phyloP scores from a whole-genome alignment of 352 stramenopile species.

The Phytophthora constricta region DNA sequence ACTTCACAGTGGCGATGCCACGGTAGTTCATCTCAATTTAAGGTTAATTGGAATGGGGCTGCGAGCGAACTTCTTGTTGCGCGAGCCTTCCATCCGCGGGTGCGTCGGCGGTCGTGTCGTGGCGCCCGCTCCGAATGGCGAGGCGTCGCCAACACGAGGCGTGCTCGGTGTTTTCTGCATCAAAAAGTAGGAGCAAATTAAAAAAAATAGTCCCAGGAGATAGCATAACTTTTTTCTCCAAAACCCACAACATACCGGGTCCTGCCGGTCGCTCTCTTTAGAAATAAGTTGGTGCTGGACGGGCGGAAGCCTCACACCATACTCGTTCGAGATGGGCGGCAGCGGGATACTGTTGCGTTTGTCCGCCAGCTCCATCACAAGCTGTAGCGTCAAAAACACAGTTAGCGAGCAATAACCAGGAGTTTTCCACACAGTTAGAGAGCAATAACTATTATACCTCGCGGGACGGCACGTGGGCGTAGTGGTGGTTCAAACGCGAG shows the following conservation, averaged over 20 bases:
- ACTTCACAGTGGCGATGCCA: neutral
- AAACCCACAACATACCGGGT: conserved; percentile 49
- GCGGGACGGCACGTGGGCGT: conserved; percentile 72
- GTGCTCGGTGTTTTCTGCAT: conserved; percentile 43
- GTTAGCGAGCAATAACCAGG: conserved; percentile 6
- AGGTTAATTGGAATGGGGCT: conserved; percentile 74
- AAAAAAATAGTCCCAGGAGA: too few species aligned
- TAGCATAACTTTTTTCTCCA: too few species aligned
- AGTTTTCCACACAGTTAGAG: neutral
- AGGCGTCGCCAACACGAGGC: conserved; percentile 22
- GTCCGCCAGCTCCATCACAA: conserved; percentile 89
- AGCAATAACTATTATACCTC: conserved; percentile 47
- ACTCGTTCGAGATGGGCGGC: conserved; percentile 82
- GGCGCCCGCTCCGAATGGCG: conserved; percentile 24
- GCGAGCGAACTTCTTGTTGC: conserved; percentile 80
- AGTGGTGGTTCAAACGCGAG: conserved; percentile 82
- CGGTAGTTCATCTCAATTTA: conserved; percentile 17
- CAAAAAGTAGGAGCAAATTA: neutral
- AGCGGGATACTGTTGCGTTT: conserved; percentile 84
- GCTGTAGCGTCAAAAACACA: conserved; percentile 36
- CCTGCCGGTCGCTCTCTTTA: conserved; percentile 71
- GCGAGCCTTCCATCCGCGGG: conserved; percentile 57
- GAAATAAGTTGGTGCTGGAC: conserved; percentile 75
- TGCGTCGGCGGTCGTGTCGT: conserved; percentile 49
- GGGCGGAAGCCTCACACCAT: conserved; percentile 78